phyloP scores from a whole-genome alignment of 2,329 filamentous ascomycete species.

The Colletotrichum paranaense region DNA sequence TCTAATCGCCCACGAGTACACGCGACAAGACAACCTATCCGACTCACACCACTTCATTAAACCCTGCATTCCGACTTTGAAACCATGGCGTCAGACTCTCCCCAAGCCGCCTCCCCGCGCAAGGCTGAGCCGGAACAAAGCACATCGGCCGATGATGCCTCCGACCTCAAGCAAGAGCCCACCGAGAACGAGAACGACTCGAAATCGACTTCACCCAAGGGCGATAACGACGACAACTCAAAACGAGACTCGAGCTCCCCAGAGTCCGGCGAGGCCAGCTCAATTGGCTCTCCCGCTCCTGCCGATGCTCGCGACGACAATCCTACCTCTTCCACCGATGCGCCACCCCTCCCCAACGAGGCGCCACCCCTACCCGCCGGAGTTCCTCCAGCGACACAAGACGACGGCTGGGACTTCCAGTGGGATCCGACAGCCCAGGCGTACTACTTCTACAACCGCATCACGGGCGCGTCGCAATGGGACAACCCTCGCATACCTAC shows the following conservation, averaged over 20 bases:
- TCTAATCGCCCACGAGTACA: neutral
- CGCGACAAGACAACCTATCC: neutral
- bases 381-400: slow-evolving; percentile 64
- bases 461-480: slow-evolving; percentile 82
- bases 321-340: slow-evolving; percentile 36
- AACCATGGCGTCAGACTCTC: slow-evolving; percentile 31
- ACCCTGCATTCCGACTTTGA: slow-evolving; percentile 32
- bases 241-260: slow-evolving; percentile 24
- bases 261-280: slow-evolving; percentile 34
- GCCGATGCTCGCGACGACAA: slow-evolving; percentile 23
- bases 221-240: neutral
- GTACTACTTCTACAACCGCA: slow-evolving; percentile 89
- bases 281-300: slow-evolving; percentile 17
- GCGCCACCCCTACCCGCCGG: slow-evolving; percentile 56
- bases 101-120: slow-evolving; percentile 19
- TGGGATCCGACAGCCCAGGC: slow-evolving; percentile 77
- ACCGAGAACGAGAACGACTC: neutral
- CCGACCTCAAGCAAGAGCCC: slow-evolving; percentile 4
- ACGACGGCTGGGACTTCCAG: slow-evolving; percentile 83
- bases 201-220: neutral
- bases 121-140: slow-evolving; percentile 22
- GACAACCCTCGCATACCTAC: slow-evolving; percentile 82
- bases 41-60: slow-evolving; percentile 15
- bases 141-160: slow-evolving; percentile 1
- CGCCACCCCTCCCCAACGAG: slow-evolving; percentile 50